Percentiles rank a stretch among this genome's conserved stretches.
phyloP scores from a whole-genome alignment of 352 stramenopile genomes.

The Phytophthora colocasiae region DNA sequence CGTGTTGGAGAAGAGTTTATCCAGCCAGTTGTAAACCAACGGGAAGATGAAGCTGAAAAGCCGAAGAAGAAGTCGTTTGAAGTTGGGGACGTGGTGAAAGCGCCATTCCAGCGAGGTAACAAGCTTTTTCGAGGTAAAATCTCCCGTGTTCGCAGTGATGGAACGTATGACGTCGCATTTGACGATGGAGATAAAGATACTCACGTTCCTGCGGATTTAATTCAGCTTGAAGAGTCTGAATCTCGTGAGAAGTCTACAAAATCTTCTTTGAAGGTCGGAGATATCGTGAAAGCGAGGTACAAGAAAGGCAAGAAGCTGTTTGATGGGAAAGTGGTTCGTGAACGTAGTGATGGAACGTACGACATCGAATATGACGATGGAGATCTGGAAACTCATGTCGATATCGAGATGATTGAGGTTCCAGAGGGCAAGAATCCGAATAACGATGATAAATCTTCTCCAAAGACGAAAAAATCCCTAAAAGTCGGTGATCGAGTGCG shows the following conservation, averaged over 20 bases:
- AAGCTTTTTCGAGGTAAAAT: slow-evolving; percentile 56
- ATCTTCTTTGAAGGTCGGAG: slow-evolving; percentile 31
- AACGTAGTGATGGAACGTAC: slow-evolving; percentile 61
- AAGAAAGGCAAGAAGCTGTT: slow-evolving; percentile 49
- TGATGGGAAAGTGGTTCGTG: slow-evolving; percentile 46
- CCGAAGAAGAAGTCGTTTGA: slow-evolving; percentile 39
- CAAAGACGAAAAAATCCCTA: slow-evolving; percentile 15
- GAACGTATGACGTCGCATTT: slow-evolving; percentile 59
- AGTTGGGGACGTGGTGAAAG: slow-evolving; percentile 63
- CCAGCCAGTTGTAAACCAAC: slow-evolving; percentile 10
- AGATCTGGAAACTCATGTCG: slow-evolving; percentile 47
- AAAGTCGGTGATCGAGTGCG: slow-evolving; percentile 49
- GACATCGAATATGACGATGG: slow-evolving; percentile 78
- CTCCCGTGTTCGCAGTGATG: slow-evolving; percentile 44
- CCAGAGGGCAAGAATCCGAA: slow-evolving; percentile 6
- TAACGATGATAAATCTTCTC: neutral
- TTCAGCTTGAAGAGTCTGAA: slow-evolving; percentile 39
- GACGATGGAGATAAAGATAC: slow-evolving; percentile 48
- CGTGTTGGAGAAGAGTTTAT: slow-evolving; percentile 42
- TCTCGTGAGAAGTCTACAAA: slow-evolving; percentile 28
- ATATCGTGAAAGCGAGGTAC: slow-evolving; percentile 53
- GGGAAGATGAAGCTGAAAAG: slow-evolving; percentile 26
- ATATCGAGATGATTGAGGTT: slow-evolving; percentile 33
- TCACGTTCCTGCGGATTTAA: slow-evolving; percentile 36
- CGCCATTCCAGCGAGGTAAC: slow-evolving; percentile 44